phyloP scores from a whole-genome alignment of 2,329 filamentous ascomycete species.

The Allantophomopsis lycopodina region DNA sequence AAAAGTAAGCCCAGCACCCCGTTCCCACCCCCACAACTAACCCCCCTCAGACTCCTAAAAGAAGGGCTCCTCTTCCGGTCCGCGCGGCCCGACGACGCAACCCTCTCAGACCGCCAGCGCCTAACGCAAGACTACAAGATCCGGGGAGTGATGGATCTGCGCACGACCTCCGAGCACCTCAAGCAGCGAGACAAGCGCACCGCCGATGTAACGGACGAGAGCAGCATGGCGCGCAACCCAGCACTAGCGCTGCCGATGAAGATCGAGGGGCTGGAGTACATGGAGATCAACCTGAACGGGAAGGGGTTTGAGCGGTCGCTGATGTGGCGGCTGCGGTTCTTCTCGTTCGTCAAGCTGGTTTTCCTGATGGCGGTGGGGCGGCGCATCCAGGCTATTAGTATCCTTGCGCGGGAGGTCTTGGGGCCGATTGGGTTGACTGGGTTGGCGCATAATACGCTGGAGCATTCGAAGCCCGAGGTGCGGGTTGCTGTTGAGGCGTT shows the following conservation, averaged over 20 bases:
- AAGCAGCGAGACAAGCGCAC: constrained; percentile 50
- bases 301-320: constrained; percentile 52
- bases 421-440: constrained; percentile 56
- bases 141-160: constrained; percentile 63
- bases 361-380: constrained; percentile 51
- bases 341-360: constrained; percentile 50
- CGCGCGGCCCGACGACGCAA: constrained; percentile 59
- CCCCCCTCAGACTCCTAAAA: constrained; percentile 27
- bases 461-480: constrained; percentile 51
- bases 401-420: constrained; percentile 61
- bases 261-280: constrained; percentile 50
- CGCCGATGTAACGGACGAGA: constrained; percentile 27
- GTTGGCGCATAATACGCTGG: constrained; percentile 55
- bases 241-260: constrained; percentile 39
- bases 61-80: constrained; percentile 57
- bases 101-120: constrained; percentile 43
- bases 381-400: constrained; percentile 52
- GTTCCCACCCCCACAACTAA: neutral
- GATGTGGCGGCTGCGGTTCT: constrained; percentile 54
- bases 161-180: constrained; percentile 59
- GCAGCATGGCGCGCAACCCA: constrained; percentile 32
- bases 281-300: constrained; percentile 62
- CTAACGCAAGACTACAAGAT: constrained; percentile 49
- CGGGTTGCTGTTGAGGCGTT: constrained; percentile 15
- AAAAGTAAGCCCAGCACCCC: constrained; percentile 21